phyloP scores from a whole-genome alignment of 345 rosid species.

The Euphorbia lathyris region DNA sequence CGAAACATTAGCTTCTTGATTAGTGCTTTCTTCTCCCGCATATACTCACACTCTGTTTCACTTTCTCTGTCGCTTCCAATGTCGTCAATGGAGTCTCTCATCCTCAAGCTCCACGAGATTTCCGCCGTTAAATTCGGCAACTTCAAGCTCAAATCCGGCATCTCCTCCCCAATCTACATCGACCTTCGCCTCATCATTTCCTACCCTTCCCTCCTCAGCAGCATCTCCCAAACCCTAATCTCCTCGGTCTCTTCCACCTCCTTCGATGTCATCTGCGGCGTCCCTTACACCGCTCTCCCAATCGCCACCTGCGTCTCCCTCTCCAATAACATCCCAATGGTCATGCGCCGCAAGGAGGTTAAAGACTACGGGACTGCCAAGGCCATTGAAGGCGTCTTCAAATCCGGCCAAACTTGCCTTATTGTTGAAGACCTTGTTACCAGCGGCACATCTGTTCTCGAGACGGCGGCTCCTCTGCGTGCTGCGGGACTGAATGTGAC shows the following conservation, averaged over 20 bases:
- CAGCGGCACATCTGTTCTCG: slow-evolving; percentile 89
- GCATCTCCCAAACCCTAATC: slow-evolving; percentile 65
- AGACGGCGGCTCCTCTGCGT: slow-evolving; percentile 78
- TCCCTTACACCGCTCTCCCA: slow-evolving; percentile 95
- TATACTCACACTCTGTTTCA: neutral
- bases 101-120: slow-evolving; percentile 81
- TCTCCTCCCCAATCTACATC: slow-evolving; percentile 82
- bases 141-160: slow-evolving; percentile 94
- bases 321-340: slow-evolving; percentile 63
- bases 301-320: slow-evolving; percentile 83
- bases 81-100: slow-evolving; percentile 68
- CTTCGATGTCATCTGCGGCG: slow-evolving; percentile 77
- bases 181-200: slow-evolving; percentile 93
- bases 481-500: slow-evolving; percentile 72
- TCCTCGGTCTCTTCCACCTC: slow-evolving; percentile 57
- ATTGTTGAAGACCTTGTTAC: slow-evolving; percentile 86
- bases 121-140: slow-evolving; percentile 87
- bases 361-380: slow-evolving; percentile 87
- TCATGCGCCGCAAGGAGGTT: slow-evolving; percentile 90
- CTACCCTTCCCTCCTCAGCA: slow-evolving; percentile 71
- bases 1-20: too few relatives aligned
- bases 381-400: slow-evolving; percentile 75
- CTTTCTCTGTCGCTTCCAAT: neutral
- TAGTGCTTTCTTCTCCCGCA: neutral
- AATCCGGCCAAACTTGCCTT: slow-evolving; percentile 52